Percentiles rank a stretch among this genome's conserved stretches.
phyloP scores from a whole-genome alignment of 2,329 filamentous ascomycete species.

The Coleophoma cylindrospora region DNA sequence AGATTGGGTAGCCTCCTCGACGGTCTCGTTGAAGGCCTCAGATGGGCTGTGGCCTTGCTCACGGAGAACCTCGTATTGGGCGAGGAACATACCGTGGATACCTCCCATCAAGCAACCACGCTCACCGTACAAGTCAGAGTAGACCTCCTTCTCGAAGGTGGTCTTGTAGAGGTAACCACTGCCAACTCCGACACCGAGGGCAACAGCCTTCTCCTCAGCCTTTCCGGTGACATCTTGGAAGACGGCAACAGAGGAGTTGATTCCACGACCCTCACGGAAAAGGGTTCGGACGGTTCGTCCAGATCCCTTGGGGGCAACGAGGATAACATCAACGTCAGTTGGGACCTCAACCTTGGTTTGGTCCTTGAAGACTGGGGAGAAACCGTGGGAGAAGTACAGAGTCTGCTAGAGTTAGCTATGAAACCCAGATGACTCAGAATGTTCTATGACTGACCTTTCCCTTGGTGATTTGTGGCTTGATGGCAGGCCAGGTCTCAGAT shows the following conservation, averaged over 20 bases:
- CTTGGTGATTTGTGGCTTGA: slow-evolving; percentile 98
- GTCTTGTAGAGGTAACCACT: slow-evolving; percentile 99
- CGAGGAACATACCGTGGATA: slow-evolving; percentile 99
- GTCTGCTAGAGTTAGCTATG: slow-evolving; percentile 52
- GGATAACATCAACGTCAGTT: slow-evolving; percentile 95
- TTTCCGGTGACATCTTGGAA: slow-evolving; percentile 98
- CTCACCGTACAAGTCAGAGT: slow-evolving; percentile 99
- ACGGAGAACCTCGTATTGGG: slow-evolving; percentile 99
- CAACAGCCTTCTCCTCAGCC: slow-evolving; percentile 96
- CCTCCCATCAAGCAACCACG: slow-evolving; percentile 99
- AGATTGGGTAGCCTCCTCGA: slow-evolving; percentile 97
- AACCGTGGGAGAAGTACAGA: slow-evolving; percentile 99
- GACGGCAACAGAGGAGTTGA: slow-evolving; percentile 98
- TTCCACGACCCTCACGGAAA: slow-evolving; percentile 98
- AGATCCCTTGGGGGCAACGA: slow-evolving; percentile 98
- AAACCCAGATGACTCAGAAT: slow-evolving; percentile 6
- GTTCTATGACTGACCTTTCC: slow-evolving; percentile 72
- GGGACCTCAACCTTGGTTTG: slow-evolving; percentile 98
- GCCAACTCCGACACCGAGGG: slow-evolving; percentile 94
- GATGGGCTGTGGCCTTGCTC: slow-evolving; percentile 96
- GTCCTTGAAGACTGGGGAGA: slow-evolving; percentile 99
- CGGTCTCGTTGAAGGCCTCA: slow-evolving; percentile 99
- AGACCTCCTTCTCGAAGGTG: slow-evolving; percentile 99
- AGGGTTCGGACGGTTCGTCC: slow-evolving; percentile 97
- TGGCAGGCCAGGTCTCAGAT: slow-evolving; percentile 96